Evolutionary conservation across 1,284 basidiomycete species (phyloP).

Genomic region (Kwoniella shivajii): DNA sequence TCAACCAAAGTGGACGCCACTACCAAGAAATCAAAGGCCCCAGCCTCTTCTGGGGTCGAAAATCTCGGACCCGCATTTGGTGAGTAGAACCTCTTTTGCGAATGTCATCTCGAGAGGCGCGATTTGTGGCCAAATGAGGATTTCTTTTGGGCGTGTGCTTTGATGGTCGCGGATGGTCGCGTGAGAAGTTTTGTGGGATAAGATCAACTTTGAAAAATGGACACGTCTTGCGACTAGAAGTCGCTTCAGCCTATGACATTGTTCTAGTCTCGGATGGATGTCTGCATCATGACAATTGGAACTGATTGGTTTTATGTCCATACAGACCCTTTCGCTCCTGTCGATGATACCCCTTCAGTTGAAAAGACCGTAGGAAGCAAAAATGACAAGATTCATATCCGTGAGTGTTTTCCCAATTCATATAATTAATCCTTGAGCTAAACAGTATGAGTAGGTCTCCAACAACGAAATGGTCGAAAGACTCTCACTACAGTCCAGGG

Average conservation of each 20-base stretch:
- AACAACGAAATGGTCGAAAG: conserved; percentile 99
- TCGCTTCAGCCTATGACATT: conserved; percentile 5
- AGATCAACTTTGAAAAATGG: too few relatives aligned
- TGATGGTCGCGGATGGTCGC: too few relatives aligned
- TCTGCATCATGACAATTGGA: neutral
- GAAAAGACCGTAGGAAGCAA: conserved; percentile 75
- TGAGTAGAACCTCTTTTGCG: too few relatives aligned
- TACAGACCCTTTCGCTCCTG: conserved; percentile 85
- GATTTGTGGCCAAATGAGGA: too few relatives aligned
- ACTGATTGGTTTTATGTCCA: neutral
- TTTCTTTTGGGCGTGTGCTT: too few relatives aligned
- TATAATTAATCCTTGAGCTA: neutral
- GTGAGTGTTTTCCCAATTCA: conserved; percentile 50
- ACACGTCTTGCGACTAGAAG: neutral
- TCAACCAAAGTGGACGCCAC: conserved; percentile 53
- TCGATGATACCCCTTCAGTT: conserved; percentile 55
- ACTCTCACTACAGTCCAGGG: conserved; percentile 98
- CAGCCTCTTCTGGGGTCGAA: conserved; percentile 47
- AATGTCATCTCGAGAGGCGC: too few relatives aligned
- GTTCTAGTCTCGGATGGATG: neutral
- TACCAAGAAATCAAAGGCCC: conserved; percentile 48
- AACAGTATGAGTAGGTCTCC: conserved; percentile 62
- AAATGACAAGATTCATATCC: conserved; percentile 88
- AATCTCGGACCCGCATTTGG: conserved; percentile 42
- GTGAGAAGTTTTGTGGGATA: too few relatives aligned